A percentile compares a stretch with the other conserved stretches of the same genome.
These are phyloP conservation scores for Citrus sp. DNA, from an alignment of 345 rosid genomes.

Conservation along the genomic window DNA sequence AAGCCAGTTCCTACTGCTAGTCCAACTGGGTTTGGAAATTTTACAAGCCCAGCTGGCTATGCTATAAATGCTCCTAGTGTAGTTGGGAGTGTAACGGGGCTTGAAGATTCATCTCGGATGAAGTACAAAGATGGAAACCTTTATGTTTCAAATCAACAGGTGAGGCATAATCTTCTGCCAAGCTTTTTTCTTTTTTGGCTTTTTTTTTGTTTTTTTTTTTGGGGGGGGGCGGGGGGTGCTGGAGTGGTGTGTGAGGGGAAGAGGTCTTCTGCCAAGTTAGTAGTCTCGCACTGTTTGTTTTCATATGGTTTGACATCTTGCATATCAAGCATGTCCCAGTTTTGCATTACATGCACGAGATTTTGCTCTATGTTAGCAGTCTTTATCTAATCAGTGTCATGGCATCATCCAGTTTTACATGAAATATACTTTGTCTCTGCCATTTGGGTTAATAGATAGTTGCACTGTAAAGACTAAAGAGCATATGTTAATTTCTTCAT, in stretches of 20 bases:
- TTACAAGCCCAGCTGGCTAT: conserved; percentile 55
- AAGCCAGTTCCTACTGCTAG: conserved; percentile 70
- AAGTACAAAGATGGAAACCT: conserved; percentile 82
- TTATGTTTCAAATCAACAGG: conserved; percentile 86
- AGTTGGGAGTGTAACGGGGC: conserved; percentile 70
- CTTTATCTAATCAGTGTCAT: background rate
- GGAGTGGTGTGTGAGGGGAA: too few relatives aligned
- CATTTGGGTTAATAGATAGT: background rate
- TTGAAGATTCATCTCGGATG: conserved; percentile 82
- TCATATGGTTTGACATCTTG: background rate
- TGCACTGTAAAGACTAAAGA: background rate
- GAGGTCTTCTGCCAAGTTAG: background rate
- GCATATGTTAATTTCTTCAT: background rate
- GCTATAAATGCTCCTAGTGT: conserved; percentile 70
- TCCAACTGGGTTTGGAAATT: conserved; percentile 63
- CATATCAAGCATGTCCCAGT: background rate
- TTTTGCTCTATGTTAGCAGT: background rate
- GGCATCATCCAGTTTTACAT: background rate
- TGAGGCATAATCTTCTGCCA: conserved; percentile 15
- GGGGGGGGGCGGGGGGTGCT: too few relatives aligned
- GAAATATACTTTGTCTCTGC: background rate
- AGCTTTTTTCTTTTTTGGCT: too few relatives aligned
- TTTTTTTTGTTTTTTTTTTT: too few relatives aligned
- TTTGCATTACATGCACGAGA: background rate
- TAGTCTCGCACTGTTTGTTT: background rate